Evolutionary conservation across 371 early-diverging fungal genomes (phyloP), one percentile per base, ranked within the genome.

Genomic region (Lichtheimia corymbifera): DNA sequence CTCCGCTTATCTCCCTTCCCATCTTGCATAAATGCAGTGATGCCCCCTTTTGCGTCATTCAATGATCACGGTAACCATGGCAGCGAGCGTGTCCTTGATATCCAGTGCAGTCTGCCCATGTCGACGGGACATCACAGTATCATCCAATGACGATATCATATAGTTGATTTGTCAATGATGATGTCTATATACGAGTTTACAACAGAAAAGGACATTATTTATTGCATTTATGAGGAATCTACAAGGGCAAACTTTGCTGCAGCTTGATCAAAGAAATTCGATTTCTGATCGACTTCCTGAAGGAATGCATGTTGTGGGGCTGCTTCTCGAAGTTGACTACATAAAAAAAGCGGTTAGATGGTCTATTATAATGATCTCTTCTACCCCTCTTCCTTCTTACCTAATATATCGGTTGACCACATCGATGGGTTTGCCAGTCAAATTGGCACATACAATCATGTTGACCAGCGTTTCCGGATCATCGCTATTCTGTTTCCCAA

Each of bases 401-500:
- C 73, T 86, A 58, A 86, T 71, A 68, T 90, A 88, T 50, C 86
- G 81, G 43, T 73, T 72, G 50, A 85, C 68, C 18, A 89, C 86
- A 52, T 92, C 91, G 15, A 72, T 52, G 1, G 93, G 82, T 65
- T 94, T 95, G 54, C 84, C 83, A 44, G 81, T 71, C 51, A 92
- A 79, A 40, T 77, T 81, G 24, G 88, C 79, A 57, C 85, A 79
- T 4, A 91, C 85, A 59, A 93, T 86, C 73, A 94, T 82, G 71
- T 98, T 97, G 30, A 92, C 91, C 25, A 98, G 77, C 0, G 92
- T 89, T 54, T 98, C 95, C 3, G 95, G 85, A 64, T 96, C 88
- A 65, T 83, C 82, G 41, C 83, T 74, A 58, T 91, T 88, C 90
- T 89, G 57, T 50, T 15, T 14, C 0, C 17, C 14, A 22, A 11